Conservation (phyloP, 139 green algal species). For the Asterochloris erici region DNA sequence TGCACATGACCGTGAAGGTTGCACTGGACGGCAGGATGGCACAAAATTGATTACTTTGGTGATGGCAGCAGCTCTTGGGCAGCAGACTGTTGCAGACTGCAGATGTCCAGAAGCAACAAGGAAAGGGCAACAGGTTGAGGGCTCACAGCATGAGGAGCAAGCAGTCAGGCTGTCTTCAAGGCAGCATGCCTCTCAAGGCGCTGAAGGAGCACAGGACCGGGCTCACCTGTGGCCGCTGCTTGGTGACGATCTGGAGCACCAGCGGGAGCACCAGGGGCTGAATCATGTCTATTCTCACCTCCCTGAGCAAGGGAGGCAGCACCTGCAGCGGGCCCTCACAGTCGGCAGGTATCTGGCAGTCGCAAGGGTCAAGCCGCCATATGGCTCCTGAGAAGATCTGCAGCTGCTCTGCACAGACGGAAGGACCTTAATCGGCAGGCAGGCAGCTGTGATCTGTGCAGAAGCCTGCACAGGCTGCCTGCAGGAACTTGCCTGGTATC, state of each 20-base stretch:
- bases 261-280: slow-evolving; percentile 56
- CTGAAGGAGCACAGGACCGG: neutral
- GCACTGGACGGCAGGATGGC: neutral
- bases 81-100: neutral
- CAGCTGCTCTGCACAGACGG: neutral
- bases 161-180: neutral
- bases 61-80: neutral
- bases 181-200: no score
- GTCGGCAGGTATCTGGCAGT: no score
- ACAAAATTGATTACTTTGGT: neutral
- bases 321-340: slow-evolving; percentile 4
- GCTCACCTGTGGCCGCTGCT: slow-evolving; percentile 22
- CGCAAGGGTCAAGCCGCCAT: no score
- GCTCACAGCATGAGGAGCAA: neutral
- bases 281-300: slow-evolving; percentile 48
- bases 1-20: neutral
- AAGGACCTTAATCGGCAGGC: neutral
- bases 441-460: neutral
- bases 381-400: no score
- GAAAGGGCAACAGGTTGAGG: neutral
- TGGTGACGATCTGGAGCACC: slow-evolving; percentile 52
- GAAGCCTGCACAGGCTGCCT: neutral
- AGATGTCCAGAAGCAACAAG: neutral
- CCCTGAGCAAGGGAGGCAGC: slow-evolving; percentile 41
- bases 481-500: slow-evolving; percentile 24